Conservation (phyloP, 2,329 filamentous ascomycete species). For the Hypoxylon sp. region DNA sequence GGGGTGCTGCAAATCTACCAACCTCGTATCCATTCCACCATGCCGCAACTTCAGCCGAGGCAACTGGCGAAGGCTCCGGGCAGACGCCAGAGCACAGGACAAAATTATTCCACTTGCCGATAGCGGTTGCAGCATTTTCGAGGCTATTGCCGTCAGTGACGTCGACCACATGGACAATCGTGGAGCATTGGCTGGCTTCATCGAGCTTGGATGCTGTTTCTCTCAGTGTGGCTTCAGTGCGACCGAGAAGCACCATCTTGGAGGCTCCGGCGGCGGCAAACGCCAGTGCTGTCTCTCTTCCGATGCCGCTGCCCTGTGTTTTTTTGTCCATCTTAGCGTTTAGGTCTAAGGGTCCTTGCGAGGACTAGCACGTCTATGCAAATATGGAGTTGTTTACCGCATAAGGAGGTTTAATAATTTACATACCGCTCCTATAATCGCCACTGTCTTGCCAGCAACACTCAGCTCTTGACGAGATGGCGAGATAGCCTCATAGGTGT, state of each 20-base stretch:
- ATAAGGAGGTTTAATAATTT: too few relatives aligned
- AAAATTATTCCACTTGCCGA: neutral
- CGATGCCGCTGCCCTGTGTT: conserved; percentile 22
- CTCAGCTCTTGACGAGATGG: neutral
- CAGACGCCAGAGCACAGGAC: neutral
- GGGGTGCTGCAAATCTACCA: too few relatives aligned
- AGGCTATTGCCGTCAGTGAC: neutral
- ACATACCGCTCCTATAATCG: conserved; percentile 13
- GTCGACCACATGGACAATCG: conserved; percentile 1
- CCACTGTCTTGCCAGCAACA: neutral
- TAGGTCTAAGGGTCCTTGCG: too few relatives aligned
- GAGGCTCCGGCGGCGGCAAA: conserved; percentile 20
- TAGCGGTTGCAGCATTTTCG: neutral
- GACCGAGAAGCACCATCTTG: conserved; percentile 17
- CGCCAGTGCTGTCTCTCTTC: conserved; percentile 7
- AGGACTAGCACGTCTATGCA: neutral
- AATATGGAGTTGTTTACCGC: too few relatives aligned
- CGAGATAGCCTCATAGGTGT: conserved; percentile 3
- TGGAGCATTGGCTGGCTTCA: neutral
- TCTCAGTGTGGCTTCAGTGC: neutral
- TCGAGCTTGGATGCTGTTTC: conserved; percentile 4
- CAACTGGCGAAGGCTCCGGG: neutral
- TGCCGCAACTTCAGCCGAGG: conserved; percentile 27
- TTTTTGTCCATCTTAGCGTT: neutral
- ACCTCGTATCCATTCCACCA: conserved; percentile 40